Conservation (phyloP, 2,329 filamentous ascomycete genomes). For the Colletotrichum sp. region DNA sequence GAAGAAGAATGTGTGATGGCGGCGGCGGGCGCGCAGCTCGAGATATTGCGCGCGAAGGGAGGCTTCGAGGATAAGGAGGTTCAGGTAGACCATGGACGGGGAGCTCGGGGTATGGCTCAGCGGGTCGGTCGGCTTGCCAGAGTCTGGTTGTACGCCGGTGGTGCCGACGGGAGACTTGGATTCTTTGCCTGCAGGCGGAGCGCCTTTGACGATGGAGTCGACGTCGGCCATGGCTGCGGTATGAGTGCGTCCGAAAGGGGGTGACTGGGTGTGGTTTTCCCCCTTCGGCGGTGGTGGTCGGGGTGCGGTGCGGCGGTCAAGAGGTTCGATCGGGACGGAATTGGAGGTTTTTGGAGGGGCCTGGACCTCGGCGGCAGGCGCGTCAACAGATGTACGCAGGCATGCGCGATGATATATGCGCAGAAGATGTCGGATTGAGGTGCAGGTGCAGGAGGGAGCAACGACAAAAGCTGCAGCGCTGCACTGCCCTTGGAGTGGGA, state of each 20-base stretch:
- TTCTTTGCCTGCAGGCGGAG: slow-evolving; percentile 68
- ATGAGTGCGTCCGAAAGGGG: not conserved
- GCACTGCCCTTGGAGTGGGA: not conserved
- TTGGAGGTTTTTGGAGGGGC: slow-evolving; percentile 1
- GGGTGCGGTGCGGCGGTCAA: not conserved
- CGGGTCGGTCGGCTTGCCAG: slow-evolving; percentile 66
- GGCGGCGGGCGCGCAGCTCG: slow-evolving; percentile 82
- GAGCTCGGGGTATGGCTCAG: slow-evolving; percentile 85
- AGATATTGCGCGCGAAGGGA: slow-evolving; percentile 93
- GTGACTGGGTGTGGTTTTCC: not conserved
- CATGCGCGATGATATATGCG: slow-evolving; percentile 1
- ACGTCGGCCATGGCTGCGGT: slow-evolving; percentile 64
- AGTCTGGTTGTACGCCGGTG: slow-evolving; percentile 47
- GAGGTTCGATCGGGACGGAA: not conserved
- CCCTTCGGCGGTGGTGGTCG: not conserved
- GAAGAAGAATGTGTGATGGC: slow-evolving; percentile 93
- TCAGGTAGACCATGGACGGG: slow-evolving; percentile 96
- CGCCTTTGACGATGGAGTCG: slow-evolving; percentile 92
- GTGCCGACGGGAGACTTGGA: slow-evolving; percentile 35
- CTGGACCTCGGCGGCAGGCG: slow-evolving; percentile 11
- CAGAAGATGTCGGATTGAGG: not conserved
- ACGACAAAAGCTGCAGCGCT: not conserved
- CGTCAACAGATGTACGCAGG: slow-evolving; percentile 9
- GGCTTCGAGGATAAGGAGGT: slow-evolving; percentile 94
- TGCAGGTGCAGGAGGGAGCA: not conserved